phyloP scores from a whole-genome alignment of 768 basidiomycete genomes.

The Rossbeevera mucosa region DNA sequence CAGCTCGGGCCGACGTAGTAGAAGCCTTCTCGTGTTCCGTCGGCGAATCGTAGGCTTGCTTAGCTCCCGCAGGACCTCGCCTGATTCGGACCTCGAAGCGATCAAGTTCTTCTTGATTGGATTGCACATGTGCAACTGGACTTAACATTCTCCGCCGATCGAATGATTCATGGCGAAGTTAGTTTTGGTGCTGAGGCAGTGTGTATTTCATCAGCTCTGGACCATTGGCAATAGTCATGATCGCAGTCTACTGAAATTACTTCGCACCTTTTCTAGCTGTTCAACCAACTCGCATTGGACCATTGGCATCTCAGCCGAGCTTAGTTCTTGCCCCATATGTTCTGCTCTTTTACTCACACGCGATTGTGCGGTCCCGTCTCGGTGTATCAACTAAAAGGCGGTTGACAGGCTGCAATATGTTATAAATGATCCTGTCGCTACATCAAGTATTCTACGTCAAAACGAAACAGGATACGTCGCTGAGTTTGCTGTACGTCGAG shows the following conservation, averaged over 20 bases:
- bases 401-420: neutral
- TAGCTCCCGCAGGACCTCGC: neutral
- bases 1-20: neutral
- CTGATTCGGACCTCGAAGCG: slow-evolving; percentile 1
- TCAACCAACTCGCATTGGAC: neutral
- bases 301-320: neutral
- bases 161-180: no score
- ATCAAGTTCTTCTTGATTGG: slow-evolving; percentile 7
- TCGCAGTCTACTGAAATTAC: neutral
- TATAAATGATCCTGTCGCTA: neutral
- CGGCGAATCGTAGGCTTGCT: neutral
- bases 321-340: neutral
- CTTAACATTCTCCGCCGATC: slow-evolving; percentile 12
- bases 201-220: neutral
- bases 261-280: neutral
- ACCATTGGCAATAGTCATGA: neutral
- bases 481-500: neutral
- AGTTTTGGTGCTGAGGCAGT: slow-evolving; percentile 5
- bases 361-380: slow-evolving; percentile 13
- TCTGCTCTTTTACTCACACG: neutral
- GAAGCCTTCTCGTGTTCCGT: neutral
- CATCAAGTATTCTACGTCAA: neutral
- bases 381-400: slow-evolving; percentile 6
- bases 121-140: neutral
- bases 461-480: neutral